Evolutionary conservation across 2,329 filamentous ascomycete genomes (phyloP), one percentile per base, ranked within the genome.

Genomic region (Sphaerulina vaccinii): DNA sequence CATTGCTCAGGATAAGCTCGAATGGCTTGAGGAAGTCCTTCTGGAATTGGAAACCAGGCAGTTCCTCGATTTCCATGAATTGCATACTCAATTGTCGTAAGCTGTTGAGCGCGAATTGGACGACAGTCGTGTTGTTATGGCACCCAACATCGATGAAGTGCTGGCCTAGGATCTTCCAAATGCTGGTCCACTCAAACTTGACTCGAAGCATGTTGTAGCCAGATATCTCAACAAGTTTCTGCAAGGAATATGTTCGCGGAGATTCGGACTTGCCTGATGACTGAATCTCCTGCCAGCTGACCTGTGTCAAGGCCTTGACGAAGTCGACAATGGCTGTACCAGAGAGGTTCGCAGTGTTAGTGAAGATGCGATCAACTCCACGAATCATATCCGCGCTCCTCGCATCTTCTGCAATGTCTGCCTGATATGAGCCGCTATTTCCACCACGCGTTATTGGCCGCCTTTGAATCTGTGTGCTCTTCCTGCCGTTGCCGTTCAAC

Each of bases 181-280:
- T 96, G 63, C 87, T 92, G 10, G 88, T 95, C 93, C 93, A 99
- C 69, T 99, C 93, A 64, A 97, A 97, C 64, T 93, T 87, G 29
- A 99, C 92, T 77, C 93, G 85, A 53, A 89, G 90, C 93, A 99
- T 99, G 75, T 99, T 99, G 82, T 99, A 99, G 71, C 96, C 96
- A 70, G 90, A 95, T 71, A 99, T 97, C 71, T 99, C 93, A 13
- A 99, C 95, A 57, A 99, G 83, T 72, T 99, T 99, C 68, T 99
- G 93, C 56, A 99, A 75, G 73, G 91, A 96, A 78, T 96, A 99
- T 7, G 92, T 99, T 49, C 95, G 84, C 9, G 93, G 93, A 18
- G 90, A 95, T 55, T 99, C 93, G 66, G 92, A 96, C 51, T 92
- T 89, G 0, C 93, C 93, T 0, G 93, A 97, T 3, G 93, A 95